phyloP scores from a whole-genome alignment of 352 stramenopile species.

The Phytophthora crassamura region DNA sequence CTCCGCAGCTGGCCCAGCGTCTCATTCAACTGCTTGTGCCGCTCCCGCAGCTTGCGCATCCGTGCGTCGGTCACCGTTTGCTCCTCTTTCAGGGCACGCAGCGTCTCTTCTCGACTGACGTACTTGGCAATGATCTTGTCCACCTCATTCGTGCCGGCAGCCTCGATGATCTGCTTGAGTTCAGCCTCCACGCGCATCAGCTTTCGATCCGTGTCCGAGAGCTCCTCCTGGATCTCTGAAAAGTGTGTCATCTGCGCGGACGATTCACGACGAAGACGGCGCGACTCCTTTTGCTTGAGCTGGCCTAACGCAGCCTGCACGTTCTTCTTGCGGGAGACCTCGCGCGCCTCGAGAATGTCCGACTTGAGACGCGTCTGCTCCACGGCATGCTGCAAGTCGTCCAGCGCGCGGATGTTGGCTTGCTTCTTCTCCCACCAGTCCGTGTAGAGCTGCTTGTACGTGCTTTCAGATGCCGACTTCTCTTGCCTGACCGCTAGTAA shows the following conservation, averaged over 20 bases:
- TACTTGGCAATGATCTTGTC: slow-evolving; percentile 88
- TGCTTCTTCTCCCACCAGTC: slow-evolving; percentile 80
- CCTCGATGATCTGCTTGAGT: slow-evolving; percentile 80
- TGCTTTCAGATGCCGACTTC: slow-evolving; percentile 67
- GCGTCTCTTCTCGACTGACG: slow-evolving; percentile 68
- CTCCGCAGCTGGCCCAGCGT: slow-evolving; percentile 63
- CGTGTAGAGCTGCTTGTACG: slow-evolving; percentile 72
- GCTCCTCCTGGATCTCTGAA: slow-evolving; percentile 80
- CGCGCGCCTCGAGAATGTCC: slow-evolving; percentile 78
- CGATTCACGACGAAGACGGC: slow-evolving; percentile 76
- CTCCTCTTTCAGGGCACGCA: slow-evolving; percentile 80
- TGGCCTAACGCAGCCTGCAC: slow-evolving; percentile 74
- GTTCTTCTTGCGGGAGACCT: slow-evolving; percentile 78
- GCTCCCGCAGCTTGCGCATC: slow-evolving; percentile 79
- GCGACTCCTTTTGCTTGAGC: slow-evolving; percentile 74
- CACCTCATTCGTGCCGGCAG: slow-evolving; percentile 78
- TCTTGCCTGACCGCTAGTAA: slow-evolving; percentile 72
- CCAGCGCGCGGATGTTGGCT: slow-evolving; percentile 70
- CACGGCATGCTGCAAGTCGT: slow-evolving; percentile 80
- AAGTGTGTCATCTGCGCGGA: slow-evolving; percentile 81
- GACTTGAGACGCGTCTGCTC: slow-evolving; percentile 78
- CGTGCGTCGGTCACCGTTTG: slow-evolving; percentile 73
- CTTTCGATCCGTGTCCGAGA: slow-evolving; percentile 75
- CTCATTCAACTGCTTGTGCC: slow-evolving; percentile 82
- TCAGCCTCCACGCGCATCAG: slow-evolving; percentile 72